Base-by-base conservation (phyloP, 1,284 basidiomycete species). In the Spongiforma sp. region DNA sequence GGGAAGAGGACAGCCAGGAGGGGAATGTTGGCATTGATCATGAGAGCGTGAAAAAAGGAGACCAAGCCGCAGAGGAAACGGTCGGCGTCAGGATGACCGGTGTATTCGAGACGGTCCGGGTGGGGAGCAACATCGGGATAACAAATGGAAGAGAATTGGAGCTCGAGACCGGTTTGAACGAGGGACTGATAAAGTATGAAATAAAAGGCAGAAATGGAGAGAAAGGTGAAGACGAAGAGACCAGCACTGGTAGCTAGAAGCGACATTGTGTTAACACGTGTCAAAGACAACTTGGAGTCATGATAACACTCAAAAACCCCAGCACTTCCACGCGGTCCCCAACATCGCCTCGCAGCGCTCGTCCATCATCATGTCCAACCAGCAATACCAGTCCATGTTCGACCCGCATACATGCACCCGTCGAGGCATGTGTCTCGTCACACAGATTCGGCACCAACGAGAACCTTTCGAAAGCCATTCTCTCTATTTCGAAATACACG, bases 401-500 rank as follows among this genome's bases (percentile, higher is more conserved):
- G 70, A 77, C 65, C 79, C 84, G 3, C 66, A 77, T 0, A 93
- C 90, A 7, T 86, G 88, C 68, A 80, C 83, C 4, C 82, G 85
- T 41, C 89, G 88, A 63, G 93, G 92, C 9, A 79, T 92, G 17
- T 94, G 91, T 70, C 89, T 89, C 2, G 88, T 93, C 21, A 88
- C 87, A 4, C 72, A 79, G 41, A 79, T 89, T 12, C 81, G 82
- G 24, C 77, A 81, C 41, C 84, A 90, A 68, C 80, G 74, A 24
- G 79, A 80, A 57, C 76, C 79, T 1, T 68, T 88, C 1, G 84
- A 90, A 69, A 89, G 84, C 57, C 90, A 93, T 72, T 89, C 89
- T 1, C 78, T 93, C 5, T 93, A 93, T 76, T 93, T 84, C 68
- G 91, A 93, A 74, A 83, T 88, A 62, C 92, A 93, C 73, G 92